phyloP scores from a whole-genome alignment of 306 rosid species.

The Casuarina equisetifolia region DNA sequence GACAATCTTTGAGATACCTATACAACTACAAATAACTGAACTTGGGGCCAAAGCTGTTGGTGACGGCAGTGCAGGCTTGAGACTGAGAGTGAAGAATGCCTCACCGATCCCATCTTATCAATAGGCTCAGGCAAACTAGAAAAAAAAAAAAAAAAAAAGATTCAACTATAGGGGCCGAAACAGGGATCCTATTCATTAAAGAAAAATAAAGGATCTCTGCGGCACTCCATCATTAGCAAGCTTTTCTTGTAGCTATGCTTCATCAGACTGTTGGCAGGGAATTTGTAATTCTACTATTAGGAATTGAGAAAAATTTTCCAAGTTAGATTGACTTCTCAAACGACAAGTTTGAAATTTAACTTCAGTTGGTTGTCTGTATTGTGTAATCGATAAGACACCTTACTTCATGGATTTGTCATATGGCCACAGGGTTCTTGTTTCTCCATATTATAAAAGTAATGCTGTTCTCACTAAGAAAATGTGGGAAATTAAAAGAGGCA shows the following conservation, averaged over 20 bases:
- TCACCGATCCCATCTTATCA: background rate
- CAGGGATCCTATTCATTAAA: background rate
- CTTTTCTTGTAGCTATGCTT: background rate
- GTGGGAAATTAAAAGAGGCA: background rate
- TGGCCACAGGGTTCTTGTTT: background rate
- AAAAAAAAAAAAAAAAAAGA: background rate
- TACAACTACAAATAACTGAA: background rate
- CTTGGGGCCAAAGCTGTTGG: background rate
- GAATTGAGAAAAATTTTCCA: background rate
- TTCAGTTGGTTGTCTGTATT: background rate
- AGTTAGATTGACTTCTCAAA: background rate
- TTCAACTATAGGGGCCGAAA: background rate
- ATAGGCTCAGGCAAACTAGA: background rate
- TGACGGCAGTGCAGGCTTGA: background rate
- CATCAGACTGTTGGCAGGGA: background rate
- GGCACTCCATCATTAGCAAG: background rate
- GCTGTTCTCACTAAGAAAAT: background rate
- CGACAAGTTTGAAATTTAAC: background rate
- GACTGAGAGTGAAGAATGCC: background rate
- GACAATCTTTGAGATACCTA: background rate
- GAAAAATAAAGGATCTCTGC: background rate
- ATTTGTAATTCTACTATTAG: background rate
- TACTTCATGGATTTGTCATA: background rate
- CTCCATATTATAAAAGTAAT: background rate
- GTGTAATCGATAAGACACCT: background rate